Conservation (phyloP, 2,329 filamentous ascomycete genomes). For the Periglandula ipomoeae region DNA sequence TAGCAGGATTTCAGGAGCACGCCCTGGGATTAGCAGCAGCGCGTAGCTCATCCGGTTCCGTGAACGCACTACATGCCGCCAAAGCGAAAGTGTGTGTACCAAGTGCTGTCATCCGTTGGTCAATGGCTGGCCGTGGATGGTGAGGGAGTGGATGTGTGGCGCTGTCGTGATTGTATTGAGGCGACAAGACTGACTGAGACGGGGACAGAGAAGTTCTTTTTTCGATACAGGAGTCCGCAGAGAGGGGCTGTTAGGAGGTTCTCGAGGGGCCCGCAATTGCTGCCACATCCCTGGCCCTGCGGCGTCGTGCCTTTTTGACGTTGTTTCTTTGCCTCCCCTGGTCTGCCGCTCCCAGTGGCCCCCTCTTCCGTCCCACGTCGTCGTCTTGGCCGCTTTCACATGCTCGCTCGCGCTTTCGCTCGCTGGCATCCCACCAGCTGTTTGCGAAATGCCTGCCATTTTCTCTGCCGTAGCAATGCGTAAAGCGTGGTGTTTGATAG, state of each 20-base stretch:
- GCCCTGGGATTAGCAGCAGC: background rate
- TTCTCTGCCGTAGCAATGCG: background rate
- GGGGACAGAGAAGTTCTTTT: background rate
- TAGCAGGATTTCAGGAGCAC: background rate
- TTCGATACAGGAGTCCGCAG: background rate
- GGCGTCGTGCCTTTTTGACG: no score
- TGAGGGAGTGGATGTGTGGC: background rate
- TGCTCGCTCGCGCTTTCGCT: conserved; percentile 1
- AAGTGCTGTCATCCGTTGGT: background rate
- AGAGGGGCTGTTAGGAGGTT: background rate
- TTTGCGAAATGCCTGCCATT: background rate
- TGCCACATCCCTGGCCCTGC: conserved; percentile 1
- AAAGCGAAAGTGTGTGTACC: background rate
- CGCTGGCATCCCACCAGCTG: background rate
- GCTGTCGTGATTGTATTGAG: background rate
- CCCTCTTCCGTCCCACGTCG: background rate
- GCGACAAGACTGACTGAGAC: background rate
- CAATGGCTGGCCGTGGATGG: background rate
- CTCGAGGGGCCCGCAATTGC: conserved; percentile 1
- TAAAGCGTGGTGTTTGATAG: background rate
- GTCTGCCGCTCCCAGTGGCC: background rate
- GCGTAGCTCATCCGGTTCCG: background rate
- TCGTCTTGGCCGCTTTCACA: conserved; percentile 6
- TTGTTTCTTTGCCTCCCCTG: no score
- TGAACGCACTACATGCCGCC: background rate